Conservation (phyloP, 2,329 filamentous ascomycete genomes). For the Apiospora sp. region DNA sequence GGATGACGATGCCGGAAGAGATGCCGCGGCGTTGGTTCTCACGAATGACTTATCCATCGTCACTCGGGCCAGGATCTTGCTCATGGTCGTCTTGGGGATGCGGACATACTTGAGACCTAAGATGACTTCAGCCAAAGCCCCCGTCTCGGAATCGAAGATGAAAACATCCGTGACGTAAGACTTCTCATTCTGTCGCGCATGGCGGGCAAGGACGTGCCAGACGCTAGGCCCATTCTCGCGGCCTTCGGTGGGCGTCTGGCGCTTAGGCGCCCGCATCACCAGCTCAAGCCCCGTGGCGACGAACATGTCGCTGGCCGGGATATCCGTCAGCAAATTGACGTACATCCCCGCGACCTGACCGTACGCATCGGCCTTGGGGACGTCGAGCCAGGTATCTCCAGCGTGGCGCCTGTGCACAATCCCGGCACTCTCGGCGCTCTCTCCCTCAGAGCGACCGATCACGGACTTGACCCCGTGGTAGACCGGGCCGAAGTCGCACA, state of each 20-base stretch:
- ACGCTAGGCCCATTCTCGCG: neutral
- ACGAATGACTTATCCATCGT: neutral
- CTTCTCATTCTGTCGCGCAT: neutral
- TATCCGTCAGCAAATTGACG: constrained; percentile 46
- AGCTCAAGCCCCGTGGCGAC: constrained; percentile 42
- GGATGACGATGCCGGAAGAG: no score
- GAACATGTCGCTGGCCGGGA: constrained; percentile 40
- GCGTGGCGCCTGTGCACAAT: neutral
- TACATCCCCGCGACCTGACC: constrained; percentile 48
- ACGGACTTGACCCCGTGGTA: constrained; percentile 41
- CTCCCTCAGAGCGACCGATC: no score
- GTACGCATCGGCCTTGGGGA: constrained; percentile 42
- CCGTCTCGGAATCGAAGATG: constrained; percentile 42
- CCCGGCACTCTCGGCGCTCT: neutral
- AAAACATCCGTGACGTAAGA: constrained; percentile 44
- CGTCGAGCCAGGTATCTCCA: constrained; percentile 25
- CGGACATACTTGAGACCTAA: constrained; percentile 43
- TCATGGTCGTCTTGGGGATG: neutral
- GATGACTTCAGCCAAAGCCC: constrained; percentile 44
- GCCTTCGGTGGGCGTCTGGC: neutral
- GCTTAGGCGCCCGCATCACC: constrained; percentile 43
- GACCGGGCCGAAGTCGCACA: constrained; percentile 44
- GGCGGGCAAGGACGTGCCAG: neutral
- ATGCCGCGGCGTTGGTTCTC: no score
- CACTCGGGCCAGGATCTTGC: neutral